These are phyloP conservation scores for Phytophthora multivora DNA, from an alignment of 352 stramenopile genomes.

Conservation along the genomic window DNA sequence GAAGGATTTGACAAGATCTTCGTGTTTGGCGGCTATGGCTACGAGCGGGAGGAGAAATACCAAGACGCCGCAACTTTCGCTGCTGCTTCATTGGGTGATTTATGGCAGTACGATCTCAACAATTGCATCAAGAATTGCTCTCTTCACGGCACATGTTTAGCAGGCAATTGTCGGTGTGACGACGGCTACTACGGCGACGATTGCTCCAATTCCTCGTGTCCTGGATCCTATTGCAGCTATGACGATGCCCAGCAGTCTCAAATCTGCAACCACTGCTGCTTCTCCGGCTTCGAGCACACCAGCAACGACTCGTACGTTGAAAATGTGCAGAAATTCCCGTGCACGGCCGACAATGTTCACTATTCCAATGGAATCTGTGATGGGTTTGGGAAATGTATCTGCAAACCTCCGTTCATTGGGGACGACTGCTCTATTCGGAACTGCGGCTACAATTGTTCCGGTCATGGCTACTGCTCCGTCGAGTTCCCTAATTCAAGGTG, in stretches of 20 bases:
- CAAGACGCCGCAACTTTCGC: constrained; percentile 60
- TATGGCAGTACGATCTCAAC: constrained; percentile 92
- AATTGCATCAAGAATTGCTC: constrained; percentile 95
- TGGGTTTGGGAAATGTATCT: constrained; percentile 96
- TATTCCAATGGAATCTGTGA: constrained; percentile 96
- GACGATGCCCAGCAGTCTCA: constrained; percentile 85
- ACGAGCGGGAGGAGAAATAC: constrained; percentile 68
- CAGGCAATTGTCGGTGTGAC: constrained; percentile 93
- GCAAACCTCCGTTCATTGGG: constrained; percentile 92
- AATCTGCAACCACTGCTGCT: constrained; percentile 95
- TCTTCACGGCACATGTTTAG: constrained; percentile 90
- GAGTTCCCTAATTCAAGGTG: constrained; percentile 96
- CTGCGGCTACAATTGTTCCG: constrained; percentile 91
- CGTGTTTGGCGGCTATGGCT: constrained; percentile 90
- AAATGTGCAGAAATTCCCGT: constrained; percentile 93
- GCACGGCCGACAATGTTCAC: constrained; percentile 78
- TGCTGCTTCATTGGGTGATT: constrained; percentile 72
- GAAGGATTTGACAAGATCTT: constrained; percentile 73
- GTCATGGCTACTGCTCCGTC: constrained; percentile 95
- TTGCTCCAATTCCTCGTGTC: constrained; percentile 95
- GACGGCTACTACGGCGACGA: constrained; percentile 96
- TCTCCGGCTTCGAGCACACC: constrained; percentile 86
- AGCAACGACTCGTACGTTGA: constrained; percentile 89
- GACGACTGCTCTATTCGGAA: constrained; percentile 93
- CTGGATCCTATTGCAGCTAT: constrained; percentile 94